phyloP scores from a whole-genome alignment of 2,329 filamentous ascomycete genomes.

The Verticillium tricorpus region DNA sequence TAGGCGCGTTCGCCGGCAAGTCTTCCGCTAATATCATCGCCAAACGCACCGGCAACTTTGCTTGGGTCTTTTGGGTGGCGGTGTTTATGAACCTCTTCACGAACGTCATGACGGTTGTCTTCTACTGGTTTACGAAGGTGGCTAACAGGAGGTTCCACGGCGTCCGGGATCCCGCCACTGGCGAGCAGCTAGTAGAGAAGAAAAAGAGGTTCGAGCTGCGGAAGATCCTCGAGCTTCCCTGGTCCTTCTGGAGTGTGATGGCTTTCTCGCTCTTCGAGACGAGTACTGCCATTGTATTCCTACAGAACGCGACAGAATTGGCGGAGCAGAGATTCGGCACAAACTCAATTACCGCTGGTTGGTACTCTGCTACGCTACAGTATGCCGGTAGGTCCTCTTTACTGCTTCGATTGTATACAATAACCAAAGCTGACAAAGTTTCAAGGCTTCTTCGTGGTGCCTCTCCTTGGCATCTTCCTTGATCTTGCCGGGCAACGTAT shows the following conservation, averaged over 20 bases:
- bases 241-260: conserved; percentile 54
- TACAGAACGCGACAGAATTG: conserved; percentile 55
- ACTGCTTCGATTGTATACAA: no score
- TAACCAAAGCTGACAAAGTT: no score
- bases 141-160: conserved; percentile 41
- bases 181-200: conserved; percentile 54
- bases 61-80: conserved; percentile 57
- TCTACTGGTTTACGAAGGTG: conserved; percentile 52
- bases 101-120: conserved; percentile 46
- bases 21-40: conserved; percentile 56
- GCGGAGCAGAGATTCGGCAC: conserved; percentile 55
- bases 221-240: conserved; percentile 52
- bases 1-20: conserved; percentile 57
- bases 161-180: conserved; percentile 49
- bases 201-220: conserved; percentile 51
- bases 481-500: no score
- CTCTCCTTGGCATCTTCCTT: no score
- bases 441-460: no score
- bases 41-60: conserved; percentile 51
- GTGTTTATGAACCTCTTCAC: conserved; percentile 63
- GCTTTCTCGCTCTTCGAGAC: conserved; percentile 56
- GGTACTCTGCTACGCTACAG: conserved; percentile 54
- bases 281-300: conserved; percentile 48
- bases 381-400: no score
- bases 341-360: conserved; percentile 50